Conservation (phyloP, 1,139 yeast species). For the Debaryomycetaceae sp. region DNA sequence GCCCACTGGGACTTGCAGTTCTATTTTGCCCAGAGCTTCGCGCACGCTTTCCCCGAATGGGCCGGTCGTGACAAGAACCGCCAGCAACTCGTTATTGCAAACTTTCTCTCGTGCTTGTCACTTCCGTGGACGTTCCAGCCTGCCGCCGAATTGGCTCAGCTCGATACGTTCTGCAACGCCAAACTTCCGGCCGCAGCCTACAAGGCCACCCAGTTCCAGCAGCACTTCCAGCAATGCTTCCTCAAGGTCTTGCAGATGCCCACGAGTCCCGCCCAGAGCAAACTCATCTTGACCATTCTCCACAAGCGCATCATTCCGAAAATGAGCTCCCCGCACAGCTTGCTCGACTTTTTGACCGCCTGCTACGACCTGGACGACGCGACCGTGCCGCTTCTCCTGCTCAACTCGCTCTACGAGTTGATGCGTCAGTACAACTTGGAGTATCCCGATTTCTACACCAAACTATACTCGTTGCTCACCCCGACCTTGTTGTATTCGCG, state of each 20-base stretch:
- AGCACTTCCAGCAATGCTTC: constrained; percentile 64
- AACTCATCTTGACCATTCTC: constrained; percentile 53
- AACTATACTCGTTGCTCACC: constrained; percentile 71
- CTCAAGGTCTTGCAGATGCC: constrained; percentile 41
- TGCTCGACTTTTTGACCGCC: constrained; percentile 91
- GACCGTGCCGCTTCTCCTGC: constrained; percentile 65
- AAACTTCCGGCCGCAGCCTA: constrained; percentile 45
- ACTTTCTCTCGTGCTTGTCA: constrained; percentile 28
- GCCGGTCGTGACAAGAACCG: constrained; percentile 6
- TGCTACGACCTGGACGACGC: constrained; percentile 61
- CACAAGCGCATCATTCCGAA: constrained; percentile 81
- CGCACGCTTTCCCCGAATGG: constrained; percentile 3
- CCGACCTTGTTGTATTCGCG: constrained; percentile 66
- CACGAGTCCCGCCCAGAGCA: constrained; percentile 50
- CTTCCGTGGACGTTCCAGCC: constrained; percentile 14
- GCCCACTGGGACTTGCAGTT: constrained; percentile 58
- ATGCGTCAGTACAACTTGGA: constrained; percentile 80
- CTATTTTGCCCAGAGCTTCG: constrained; percentile 41
- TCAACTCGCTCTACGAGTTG: constrained; percentile 79
- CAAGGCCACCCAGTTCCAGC: constrained; percentile 48
- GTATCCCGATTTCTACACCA: constrained; percentile 81
- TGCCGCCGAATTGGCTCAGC: constrained; percentile 20
- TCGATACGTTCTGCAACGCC: constrained; percentile 18
- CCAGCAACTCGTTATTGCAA: constrained; percentile 22
- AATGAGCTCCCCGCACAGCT: constrained; percentile 65